Evolutionary conservation across 345 rosid species (phyloP), one percentile per base, ranked within the genome.

Genomic region (Salix viminalis): DNA sequence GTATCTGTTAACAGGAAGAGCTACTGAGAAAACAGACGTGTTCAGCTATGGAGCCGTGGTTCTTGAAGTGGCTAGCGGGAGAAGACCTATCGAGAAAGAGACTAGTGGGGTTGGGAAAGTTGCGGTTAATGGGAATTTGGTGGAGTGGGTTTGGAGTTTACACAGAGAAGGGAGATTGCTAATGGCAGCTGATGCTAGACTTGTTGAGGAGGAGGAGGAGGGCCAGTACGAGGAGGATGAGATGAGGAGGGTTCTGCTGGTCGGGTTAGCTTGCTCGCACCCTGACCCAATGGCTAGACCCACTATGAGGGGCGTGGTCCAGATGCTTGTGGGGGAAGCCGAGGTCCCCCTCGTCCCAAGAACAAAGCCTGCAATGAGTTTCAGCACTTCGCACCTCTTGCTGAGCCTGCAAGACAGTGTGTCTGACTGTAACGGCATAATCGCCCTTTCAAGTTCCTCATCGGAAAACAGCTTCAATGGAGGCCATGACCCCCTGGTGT

Each of bases 91-190:
- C 36, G 95, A 91, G 75, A 96, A 73, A 65, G 91, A 91, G 28
- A 9, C 83, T 6, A 82, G 24, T 1, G 83, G 78, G 1, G 78
- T 50, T 13, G 81, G 85, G 3, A 84, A 85, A 79, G 85, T 65
- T 0, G 89, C 88, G 13, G 81, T 73, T 13, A 84, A 80, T 28
- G 81, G 90, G 73, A 96, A 92, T 83, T 85, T 96, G 81, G 99
- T 96, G 48, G 98, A 94, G 66, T 96, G 99, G 99, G 98, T 92
- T 30, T 94, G 99, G 99, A 83, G 90, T 26, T 82, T 94, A 79
- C 94, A 94, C 84, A 84, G 94, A 66, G 98, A 92, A 74, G 98
- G 92, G 28, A 84, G 86, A 76, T 75, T 96, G 52, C 70, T 91
- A 56, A 76, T 75, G 41, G 95, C 97, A 5, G 96, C 90, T 1